Conservation (phyloP, 2,329 filamentous ascomycete genomes). For the Madurella fahalii region DNA sequence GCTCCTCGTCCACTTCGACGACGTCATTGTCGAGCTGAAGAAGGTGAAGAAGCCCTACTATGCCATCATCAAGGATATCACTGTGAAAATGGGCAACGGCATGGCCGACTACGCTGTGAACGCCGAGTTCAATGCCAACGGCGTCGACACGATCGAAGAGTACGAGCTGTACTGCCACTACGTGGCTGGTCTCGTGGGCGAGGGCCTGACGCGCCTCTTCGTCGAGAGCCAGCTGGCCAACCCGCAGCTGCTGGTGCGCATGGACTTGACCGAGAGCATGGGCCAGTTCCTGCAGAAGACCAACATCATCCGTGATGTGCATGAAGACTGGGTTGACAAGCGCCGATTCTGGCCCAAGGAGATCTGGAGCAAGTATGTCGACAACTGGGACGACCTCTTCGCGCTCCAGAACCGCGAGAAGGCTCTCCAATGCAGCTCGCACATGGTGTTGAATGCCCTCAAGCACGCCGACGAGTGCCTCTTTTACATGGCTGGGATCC, state of each 20-base stretch:
- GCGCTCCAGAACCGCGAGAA: conserved; percentile 71
- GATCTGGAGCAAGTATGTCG: conserved; percentile 94
- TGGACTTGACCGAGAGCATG: conserved; percentile 88
- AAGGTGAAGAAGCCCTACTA: conserved; percentile 81
- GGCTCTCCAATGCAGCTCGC: conserved; percentile 80
- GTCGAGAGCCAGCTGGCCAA: conserved; percentile 85
- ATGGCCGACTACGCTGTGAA: conserved; percentile 96
- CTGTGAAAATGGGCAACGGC: conserved; percentile 91
- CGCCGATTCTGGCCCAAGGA: conserved; percentile 93
- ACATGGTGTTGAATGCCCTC: conserved; percentile 90
- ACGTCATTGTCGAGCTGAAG: conserved; percentile 80
- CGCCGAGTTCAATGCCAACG: conserved; percentile 72
- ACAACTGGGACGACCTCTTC: conserved; percentile 85
- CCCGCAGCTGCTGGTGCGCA: conserved; percentile 71
- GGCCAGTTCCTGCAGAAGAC: conserved; percentile 96
- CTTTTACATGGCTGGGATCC: conserved; percentile 94
- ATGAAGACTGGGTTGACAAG: conserved; percentile 83
- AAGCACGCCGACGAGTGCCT: conserved; percentile 86
- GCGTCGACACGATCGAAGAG: conserved; percentile 77
- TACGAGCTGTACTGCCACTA: conserved; percentile 98
- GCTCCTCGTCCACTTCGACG: conserved; percentile 86
- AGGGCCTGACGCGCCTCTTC: conserved; percentile 86
- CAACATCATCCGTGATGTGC: conserved; percentile 95
- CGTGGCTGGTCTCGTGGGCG: conserved; percentile 95
- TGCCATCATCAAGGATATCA: conserved; percentile 87